Conservation (phyloP, 176 grass and related monocot species). For the Lolium multiflorum region DNA sequence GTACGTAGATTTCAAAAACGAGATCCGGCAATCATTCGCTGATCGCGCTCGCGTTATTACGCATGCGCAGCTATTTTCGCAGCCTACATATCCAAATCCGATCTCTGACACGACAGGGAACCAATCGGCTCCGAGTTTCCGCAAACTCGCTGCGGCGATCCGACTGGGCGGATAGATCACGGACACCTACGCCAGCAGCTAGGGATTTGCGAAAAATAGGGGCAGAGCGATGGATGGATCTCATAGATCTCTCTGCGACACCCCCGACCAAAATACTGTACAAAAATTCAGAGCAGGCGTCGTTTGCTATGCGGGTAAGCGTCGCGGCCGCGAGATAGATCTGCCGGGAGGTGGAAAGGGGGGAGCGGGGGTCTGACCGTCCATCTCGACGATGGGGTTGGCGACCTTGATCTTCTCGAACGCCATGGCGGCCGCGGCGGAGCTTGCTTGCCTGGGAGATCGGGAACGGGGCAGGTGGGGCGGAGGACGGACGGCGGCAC, state of each 20-base stretch:
- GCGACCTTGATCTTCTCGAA: slow-evolving; percentile 91
- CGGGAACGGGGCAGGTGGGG: slow-evolving; percentile 17
- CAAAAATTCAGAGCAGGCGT: slow-evolving; percentile 16
- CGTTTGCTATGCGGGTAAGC: not conserved
- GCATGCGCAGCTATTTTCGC: not conserved
- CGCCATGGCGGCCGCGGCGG: slow-evolving; percentile 56
- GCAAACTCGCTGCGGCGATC: not conserved
- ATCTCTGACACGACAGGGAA: not conserved
- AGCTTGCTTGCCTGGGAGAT: slow-evolving; percentile 49
- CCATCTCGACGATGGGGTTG: slow-evolving; percentile 94
- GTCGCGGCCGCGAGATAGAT: not conserved
- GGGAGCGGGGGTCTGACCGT: slow-evolving; percentile 60
- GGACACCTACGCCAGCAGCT: not conserved
- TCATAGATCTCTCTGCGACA: slow-evolving; percentile 39
- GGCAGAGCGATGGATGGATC: not conserved
- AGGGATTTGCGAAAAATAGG: not conserved
- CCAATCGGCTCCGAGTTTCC: not conserved
- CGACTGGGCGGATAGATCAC: not conserved
- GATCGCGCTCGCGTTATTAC: not conserved
- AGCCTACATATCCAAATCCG: not conserved
- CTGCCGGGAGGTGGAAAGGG: not conserved
- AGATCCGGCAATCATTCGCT: not conserved
- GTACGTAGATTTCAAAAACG: not conserved
- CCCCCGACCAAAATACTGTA: not conserved
- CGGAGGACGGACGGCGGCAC: not conserved